Base-by-base conservation (phyloP, 352 stramenopile species). In the Phytophthora uliginosa region DNA sequence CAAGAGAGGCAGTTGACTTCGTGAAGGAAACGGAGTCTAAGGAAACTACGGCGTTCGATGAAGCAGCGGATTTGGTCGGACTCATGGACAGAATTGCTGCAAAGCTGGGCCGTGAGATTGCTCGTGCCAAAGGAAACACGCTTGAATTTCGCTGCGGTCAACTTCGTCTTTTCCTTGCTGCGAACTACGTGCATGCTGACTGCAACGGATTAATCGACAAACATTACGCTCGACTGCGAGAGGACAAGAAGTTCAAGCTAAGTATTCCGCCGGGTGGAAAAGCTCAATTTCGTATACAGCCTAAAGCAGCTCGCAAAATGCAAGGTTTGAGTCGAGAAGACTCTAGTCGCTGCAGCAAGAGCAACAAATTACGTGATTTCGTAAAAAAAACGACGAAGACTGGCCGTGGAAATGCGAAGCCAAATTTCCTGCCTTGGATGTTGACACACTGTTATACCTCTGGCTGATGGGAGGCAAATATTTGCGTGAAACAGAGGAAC, bases 351-450 rank as follows among this genome's bases (percentile, higher is more conserved):
- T 13, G 12, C 36, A 18, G 36, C 36, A 7, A 18, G 17, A 18
- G 7, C 36, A 42, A 42, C 28, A 31, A 31, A 13, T 24, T 24
- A 17, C 12, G 2, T 31, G n/a, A 56, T 33, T 3, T 56, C 15
- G 50, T 56, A 28, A 56, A 56, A 56, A 56, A 24, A 56, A 56
- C 50, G 22, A 56, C 24, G 50, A 56, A 10, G 5, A 33, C 20
- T 56, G 22, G 10, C 50, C 50, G 24, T 56, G 50, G 50, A 13
- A 20, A n/a, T 56, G 50, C 50, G 20, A 42, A 10, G 33, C 20
- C 18, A 28, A 33, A n/a, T 17, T 56, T 56, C 50, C 50, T 33
- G 50, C 15, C 36, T 42, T 42, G 36, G 17, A 42, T 7, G 36
- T 18, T 7, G 36, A 42, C 12, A 13, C 36, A 42, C 36, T 42